Conservation (phyloP, 1,139 yeast species). For the Magnusiomyces magnusii region DNA sequence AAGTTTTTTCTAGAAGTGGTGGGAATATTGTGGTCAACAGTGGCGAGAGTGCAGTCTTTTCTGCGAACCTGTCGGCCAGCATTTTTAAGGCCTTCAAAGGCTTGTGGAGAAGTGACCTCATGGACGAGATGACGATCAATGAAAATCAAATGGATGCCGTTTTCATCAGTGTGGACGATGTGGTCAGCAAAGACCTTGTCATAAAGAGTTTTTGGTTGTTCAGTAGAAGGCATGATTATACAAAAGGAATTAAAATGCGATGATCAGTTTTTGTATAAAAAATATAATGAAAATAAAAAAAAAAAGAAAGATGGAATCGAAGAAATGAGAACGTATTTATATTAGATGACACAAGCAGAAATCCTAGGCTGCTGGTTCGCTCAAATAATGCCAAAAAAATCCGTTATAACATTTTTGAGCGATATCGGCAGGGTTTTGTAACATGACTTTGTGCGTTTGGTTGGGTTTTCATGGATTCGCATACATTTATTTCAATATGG, state of each 20-base stretch:
- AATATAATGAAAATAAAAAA: background rate
- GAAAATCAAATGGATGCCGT: conserved; percentile 77
- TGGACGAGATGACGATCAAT: conserved; percentile 96
- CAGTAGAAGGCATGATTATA: conserved; percentile 23
- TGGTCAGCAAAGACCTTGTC: conserved; percentile 97
- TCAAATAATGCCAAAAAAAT: background rate
- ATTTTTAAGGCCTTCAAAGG: conserved; percentile 85
- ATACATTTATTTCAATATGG: no score
- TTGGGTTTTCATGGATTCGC: no score
- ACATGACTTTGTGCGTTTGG: no score
- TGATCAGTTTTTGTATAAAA: no score
- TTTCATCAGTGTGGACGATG: conserved; percentile 79
- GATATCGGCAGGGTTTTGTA: background rate
- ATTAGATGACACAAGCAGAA: background rate
- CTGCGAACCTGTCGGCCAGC: conserved; percentile 89
- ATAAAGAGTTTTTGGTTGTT: conserved; percentile 52
- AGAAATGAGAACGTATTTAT: background rate
- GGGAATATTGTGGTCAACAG: conserved; percentile 97
- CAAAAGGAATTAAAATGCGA: background rate
- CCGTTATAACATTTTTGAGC: background rate
- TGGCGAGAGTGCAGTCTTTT: conserved; percentile 90
- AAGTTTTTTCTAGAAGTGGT: conserved; percentile 74
- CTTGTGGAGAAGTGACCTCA: conserved; percentile 98
- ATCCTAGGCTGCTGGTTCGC: no score
- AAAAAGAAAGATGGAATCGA: background rate